Conservation (phyloP, 441 rosid genomes). For the Croton laevigatus region DNA sequence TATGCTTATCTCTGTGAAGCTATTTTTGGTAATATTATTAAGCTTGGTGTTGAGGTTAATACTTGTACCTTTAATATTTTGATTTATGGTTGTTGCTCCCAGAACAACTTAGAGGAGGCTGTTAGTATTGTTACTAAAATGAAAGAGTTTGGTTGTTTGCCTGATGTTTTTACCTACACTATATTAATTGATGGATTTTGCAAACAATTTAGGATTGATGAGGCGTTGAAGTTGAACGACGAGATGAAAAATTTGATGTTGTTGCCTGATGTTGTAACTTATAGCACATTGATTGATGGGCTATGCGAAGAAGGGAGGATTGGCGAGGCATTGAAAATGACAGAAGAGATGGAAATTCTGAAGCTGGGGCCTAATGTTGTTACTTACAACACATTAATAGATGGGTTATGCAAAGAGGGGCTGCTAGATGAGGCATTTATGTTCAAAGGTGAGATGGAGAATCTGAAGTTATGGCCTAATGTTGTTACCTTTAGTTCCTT, state of each 20-base stretch:
- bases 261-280: too few species aligned
- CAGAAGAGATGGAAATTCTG: too few species aligned
- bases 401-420: slow-evolving; percentile 56
- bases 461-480: slow-evolving; percentile 54
- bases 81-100: slow-evolving; percentile 70
- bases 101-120: slow-evolving; percentile 52
- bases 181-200: too few species aligned
- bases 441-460: slow-evolving; percentile 66
- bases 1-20: slow-evolving; percentile 41
- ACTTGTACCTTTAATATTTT: slow-evolving; percentile 66
- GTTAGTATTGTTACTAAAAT: slow-evolving; percentile 45
- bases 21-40: slow-evolving; percentile 58
- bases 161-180: slow-evolving; percentile 62
- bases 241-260: too few species aligned
- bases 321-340: too few species aligned
- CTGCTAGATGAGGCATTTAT: slow-evolving; percentile 55
- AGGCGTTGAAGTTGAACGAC: too few species aligned
- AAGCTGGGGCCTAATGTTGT: slow-evolving; percentile 62
- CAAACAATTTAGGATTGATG: slow-evolving; percentile 57
- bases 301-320: too few species aligned
- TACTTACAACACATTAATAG: slow-evolving; percentile 72
- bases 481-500: slow-evolving; percentile 77
- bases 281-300: too few species aligned
- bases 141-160: slow-evolving; percentile 51
- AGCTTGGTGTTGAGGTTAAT: too few species aligned